A percentile compares a stretch with the other conserved stretches of the same genome.
Evolutionary conservation across 2,329 filamentous ascomycete genomes (phyloP).

Genomic region (Cordyceps cicadae): DNA sequence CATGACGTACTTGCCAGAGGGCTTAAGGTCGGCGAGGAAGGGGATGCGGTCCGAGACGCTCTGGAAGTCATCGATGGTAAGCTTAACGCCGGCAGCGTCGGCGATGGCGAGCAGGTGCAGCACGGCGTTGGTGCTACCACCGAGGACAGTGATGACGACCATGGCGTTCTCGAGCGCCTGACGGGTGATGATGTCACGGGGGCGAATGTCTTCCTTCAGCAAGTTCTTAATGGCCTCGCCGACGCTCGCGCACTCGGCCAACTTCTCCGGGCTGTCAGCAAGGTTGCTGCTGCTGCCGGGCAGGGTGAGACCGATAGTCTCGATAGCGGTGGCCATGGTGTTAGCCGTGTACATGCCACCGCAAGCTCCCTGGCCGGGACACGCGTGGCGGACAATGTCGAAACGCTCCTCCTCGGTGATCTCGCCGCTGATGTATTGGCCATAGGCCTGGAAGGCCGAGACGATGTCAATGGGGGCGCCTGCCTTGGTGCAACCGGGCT

Average conservation of each 20-base stretch:
- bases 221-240: slow-evolving; percentile 68
- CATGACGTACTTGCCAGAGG: slow-evolving; percentile 82
- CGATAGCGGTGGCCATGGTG: slow-evolving; percentile 76
- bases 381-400: slow-evolving; percentile 90
- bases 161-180: slow-evolving; percentile 80
- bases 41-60: slow-evolving; percentile 69
- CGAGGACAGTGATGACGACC: slow-evolving; percentile 73
- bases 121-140: slow-evolving; percentile 79
- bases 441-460: too few relatives aligned
- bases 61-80: slow-evolving; percentile 83
- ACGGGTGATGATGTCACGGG: slow-evolving; percentile 69
- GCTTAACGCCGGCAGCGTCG: slow-evolving; percentile 70
- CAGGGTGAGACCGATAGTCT: slow-evolving; percentile 75
- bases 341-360: slow-evolving; percentile 82
- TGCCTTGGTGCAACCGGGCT: slow-evolving; percentile 73
- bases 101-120: slow-evolving; percentile 79
- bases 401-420: slow-evolving; percentile 78
- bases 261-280: slow-evolving; percentile 64
- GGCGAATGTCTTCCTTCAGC: slow-evolving; percentile 67
- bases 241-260: slow-evolving; percentile 62
- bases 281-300: slow-evolving; percentile 74
- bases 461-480: slow-evolving; percentile 43
- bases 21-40: slow-evolving; percentile 75
- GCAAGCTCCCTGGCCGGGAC: slow-evolving; percentile 57
- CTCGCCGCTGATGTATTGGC: slow-evolving; percentile 31